A percentile compares a stretch with the other conserved stretches of the same genome.
phyloP scores from a whole-genome alignment of 1,284 basidiomycete species.

The Pyrrhoderma noxium region DNA sequence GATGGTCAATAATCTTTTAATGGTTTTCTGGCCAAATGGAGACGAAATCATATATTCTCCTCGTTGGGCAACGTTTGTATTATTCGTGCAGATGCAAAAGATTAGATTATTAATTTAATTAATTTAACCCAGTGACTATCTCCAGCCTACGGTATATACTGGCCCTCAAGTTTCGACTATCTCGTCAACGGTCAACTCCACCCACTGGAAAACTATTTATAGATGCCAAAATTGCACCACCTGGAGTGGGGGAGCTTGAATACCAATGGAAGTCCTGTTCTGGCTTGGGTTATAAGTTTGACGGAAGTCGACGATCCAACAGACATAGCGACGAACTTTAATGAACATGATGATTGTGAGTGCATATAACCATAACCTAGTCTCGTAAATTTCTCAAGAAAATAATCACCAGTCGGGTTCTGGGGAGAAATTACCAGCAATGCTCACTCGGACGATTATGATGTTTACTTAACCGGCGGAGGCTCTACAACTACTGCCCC shows the following conservation, averaged over 20 bases:
- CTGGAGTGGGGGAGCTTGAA: conserved; percentile 31
- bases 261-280: conserved; percentile 33
- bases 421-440: conserved; percentile 43
- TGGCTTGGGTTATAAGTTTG: conserved; percentile 47
- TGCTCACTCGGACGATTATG: conserved; percentile 43
- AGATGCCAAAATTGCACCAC: conserved; percentile 47
- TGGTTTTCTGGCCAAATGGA: conserved; percentile 54
- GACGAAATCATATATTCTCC: conserved; percentile 44
- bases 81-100: background rate
- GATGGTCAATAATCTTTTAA: conserved; percentile 47
- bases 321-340: conserved; percentile 32
- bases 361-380: background rate
- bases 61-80: conserved; percentile 40
- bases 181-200: conserved; percentile 38
- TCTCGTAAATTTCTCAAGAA: background rate
- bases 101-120: background rate
- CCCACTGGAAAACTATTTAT: conserved; percentile 52
- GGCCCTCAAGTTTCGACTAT: conserved; percentile 42
- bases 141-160: conserved; percentile 35
- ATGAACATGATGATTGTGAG: conserved; percentile 41
- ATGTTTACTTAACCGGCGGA: conserved; percentile 43
- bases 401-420: conserved; percentile 43
- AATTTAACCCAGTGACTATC: conserved; percentile 33
- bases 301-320: conserved; percentile 30
- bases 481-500: conserved; percentile 26